These are phyloP conservation scores for Phycomyces blakesleeanus DNA, from an alignment of 192 early-diverging fungal genomes.

Conservation along the genomic window DNA sequence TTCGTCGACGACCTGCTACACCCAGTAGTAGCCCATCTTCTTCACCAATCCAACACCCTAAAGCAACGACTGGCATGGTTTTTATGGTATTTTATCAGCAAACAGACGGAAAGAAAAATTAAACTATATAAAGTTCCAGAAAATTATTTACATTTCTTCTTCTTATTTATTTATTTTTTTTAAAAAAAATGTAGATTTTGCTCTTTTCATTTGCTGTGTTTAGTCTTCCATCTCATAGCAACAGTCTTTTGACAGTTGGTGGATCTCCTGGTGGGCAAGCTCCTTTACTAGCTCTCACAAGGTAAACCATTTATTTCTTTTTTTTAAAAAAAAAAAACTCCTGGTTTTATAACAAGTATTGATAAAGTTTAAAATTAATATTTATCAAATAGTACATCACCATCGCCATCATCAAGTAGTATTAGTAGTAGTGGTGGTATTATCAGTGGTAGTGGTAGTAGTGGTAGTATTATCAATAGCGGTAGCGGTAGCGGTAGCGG, in stretches of 20 bases:
- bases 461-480: too few relatives aligned
- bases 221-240: constrained; percentile 56
- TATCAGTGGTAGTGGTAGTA: too few relatives aligned
- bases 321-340: too few relatives aligned
- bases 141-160: too few relatives aligned
- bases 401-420: too few relatives aligned
- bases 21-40: constrained; percentile 4
- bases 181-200: constrained; percentile 68
- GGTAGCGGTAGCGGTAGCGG: too few relatives aligned
- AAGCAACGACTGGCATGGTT: constrained; percentile 45
- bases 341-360: too few relatives aligned
- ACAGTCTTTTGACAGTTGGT: constrained; percentile 46
- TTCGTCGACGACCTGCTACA: constrained; percentile 7
- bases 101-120: too few relatives aligned
- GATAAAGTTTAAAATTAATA: background rate
- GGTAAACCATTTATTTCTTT: constrained; percentile 19
- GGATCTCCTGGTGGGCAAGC: constrained; percentile 25
- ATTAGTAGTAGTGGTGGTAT: too few relatives aligned
- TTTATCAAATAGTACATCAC: too few relatives aligned
- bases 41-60: background rate
- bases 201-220: constrained; percentile 84
- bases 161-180: constrained; percentile 11
- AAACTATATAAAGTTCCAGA: too few relatives aligned
- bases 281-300: constrained; percentile 37
- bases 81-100: too few relatives aligned